Evolutionary conservation across 345 rosid genomes (phyloP), one percentile per base, ranked within the genome.

Genomic region (Murraya paniculata): DNA sequence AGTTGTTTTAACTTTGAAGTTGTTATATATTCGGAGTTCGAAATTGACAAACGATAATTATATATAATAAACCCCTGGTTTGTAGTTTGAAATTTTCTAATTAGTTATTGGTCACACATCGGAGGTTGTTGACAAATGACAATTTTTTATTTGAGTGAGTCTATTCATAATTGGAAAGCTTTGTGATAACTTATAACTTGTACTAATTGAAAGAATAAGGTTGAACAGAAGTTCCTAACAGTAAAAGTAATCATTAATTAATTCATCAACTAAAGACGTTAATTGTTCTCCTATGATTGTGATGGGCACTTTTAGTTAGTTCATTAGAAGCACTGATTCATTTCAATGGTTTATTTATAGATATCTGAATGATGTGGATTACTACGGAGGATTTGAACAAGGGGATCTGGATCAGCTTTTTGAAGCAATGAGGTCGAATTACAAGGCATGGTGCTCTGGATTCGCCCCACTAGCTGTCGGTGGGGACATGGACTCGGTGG

Each of bases 361-460:
- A 86, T 90, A 86, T 70, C 59, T 93, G 79, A 95, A 93, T 66
- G 98, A 89, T 59, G 91, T 85, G 66, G 91, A 92, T 78, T 95
- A 93, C 83, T 91, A 83, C 38, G 98, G 98, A 1, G 98, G 98
- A 61, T 95, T 95, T 72, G 98, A 93, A 81, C 89, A 85, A 80
- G 97, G 90, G 31, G 98, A 95, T 3, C 61, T 95, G 62, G 86
- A 90, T 71, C 94, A 95, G 69, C 86, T 95, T 36, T 93, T 93
- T 69, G 91, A 90, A 72, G 98, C 95, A 48, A 91, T 95, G 91
- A 67, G 81, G 56, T 82, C 86, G 45, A 95, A 95, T 62, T 93
- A 86, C 90, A 92, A 91, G 78, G 92, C 99, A 4, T 92, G 98
- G 98, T 92, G 97, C 67, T 78, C 91, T 18, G 99, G 98, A 8